Base-by-base conservation (phyloP, 2,329 filamentous ascomycete species). In the Claviceps sp. region DNA sequence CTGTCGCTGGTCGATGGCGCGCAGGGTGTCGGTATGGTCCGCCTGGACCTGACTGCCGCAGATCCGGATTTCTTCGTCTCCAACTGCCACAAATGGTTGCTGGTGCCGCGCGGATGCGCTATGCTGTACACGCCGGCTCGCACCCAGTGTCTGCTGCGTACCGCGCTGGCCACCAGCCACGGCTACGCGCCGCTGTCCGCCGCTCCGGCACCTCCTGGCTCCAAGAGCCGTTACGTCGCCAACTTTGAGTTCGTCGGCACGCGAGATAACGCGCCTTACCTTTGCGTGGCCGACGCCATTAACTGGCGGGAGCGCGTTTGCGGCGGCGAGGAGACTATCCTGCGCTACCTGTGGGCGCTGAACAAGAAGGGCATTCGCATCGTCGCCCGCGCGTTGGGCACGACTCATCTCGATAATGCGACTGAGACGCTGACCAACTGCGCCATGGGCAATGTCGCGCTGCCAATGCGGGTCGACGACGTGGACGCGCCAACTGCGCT, bases 31-130 rank as follows among this genome's bases (percentile, higher is more conserved):
- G 91, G 91, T 2, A 85, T 93, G 67, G 75, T 95, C 7, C 73
- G 77, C 1, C 66, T 96, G 7, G 79, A 94, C 65, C 68, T 96
- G 14, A 57, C 63, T 0, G 65, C 68, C 4, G 69, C 89, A 2
- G 78, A 89, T 56, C 83, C 89, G 0, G 90, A 96, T 66, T 96
- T 95, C 69, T 87, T 94, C 62, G 77, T 91, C 14, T 84, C 77
- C 52, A 96, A 96, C 65, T 87, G 82, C 59, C 87, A 95, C 71
- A 95, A 95, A 72, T 97, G 91, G 91, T 80, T 96, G 7, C 83
- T 81, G 61, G 79, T 81, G 0, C 91, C 90, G 1, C 81, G 90
- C 37, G 85, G 84, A 16, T 89, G 85, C 63, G 89, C 89, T 2
- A 72, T 93, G 4, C 79, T 96, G 57, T 85, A 94, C 66, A 86